These are phyloP conservation scores for Leccinum pellstonianum DNA, from an alignment of 768 basidiomycete genomes.

Conservation along the genomic window DNA sequence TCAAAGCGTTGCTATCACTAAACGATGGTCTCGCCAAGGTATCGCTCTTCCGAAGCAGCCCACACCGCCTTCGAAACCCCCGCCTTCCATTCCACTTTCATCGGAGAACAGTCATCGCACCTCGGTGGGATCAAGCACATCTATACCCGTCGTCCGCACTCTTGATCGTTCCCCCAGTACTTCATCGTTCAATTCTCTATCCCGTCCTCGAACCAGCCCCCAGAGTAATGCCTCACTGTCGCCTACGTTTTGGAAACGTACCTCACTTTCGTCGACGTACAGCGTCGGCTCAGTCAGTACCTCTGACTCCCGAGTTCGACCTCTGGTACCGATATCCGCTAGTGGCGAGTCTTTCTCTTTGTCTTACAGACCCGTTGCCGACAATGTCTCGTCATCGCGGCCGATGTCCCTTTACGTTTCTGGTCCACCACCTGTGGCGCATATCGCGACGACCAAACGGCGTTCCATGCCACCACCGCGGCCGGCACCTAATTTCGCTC, in stretches of 20 bases:
- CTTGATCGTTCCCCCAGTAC: slow-evolving; percentile 36
- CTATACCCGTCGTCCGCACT: slow-evolving; percentile 33
- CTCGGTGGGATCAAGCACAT: slow-evolving; percentile 26
- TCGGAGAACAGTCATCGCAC: slow-evolving; percentile 22
- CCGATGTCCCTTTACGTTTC: slow-evolving; percentile 25
- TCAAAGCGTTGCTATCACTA: slow-evolving; percentile 28
- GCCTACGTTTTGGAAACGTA: slow-evolving; percentile 54
- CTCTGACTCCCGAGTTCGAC: slow-evolving; percentile 36
- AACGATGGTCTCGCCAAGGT: slow-evolving; percentile 57
- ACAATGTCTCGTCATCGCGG: slow-evolving; percentile 9
- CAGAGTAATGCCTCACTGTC: slow-evolving; percentile 45
- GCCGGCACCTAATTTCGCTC: slow-evolving; percentile 67
- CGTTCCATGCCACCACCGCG: slow-evolving; percentile 71
- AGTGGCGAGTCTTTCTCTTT: slow-evolving; percentile 10
- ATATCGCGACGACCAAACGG: slow-evolving; percentile 42
- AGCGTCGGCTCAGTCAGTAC: slow-evolving; percentile 45
- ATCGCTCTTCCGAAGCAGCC: slow-evolving; percentile 46
- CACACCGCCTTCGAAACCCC: slow-evolving; percentile 60
- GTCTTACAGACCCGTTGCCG: slow-evolving; percentile 9
- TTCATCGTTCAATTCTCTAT: slow-evolving; percentile 38
- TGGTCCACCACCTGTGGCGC: slow-evolving; percentile 12
- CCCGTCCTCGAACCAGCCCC: slow-evolving; percentile 32
- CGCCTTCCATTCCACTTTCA: slow-evolving; percentile 45
- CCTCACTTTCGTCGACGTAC: slow-evolving; percentile 48
- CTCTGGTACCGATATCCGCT: slow-evolving; percentile 11